phyloP scores from a whole-genome alignment of 331 rosid genomes.

The Saraca asoca region DNA sequence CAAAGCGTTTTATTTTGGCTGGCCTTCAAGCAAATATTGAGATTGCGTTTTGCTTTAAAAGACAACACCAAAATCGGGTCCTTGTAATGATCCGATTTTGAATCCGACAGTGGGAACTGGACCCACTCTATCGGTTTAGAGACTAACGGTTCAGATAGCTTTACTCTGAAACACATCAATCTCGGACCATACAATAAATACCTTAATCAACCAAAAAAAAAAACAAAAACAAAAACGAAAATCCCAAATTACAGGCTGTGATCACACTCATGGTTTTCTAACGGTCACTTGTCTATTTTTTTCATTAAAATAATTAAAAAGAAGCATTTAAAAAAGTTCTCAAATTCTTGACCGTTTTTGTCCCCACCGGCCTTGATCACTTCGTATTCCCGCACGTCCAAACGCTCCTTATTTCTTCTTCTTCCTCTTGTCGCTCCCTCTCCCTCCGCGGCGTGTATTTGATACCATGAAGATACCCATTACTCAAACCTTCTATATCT shows the following conservation, averaged over 20 bases:
- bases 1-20: too few species aligned
- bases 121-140: not conserved
- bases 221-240: constrained; percentile 4
- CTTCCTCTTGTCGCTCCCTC: not conserved
- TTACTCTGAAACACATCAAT: too few species aligned
- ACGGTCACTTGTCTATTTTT: constrained; percentile 2
- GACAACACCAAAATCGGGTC: too few species aligned
- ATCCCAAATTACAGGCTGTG: constrained; percentile 27
- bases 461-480: too few species aligned
- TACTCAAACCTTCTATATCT: too few species aligned
- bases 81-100: too few species aligned
- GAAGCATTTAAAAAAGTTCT: not conserved
- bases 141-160: not conserved
- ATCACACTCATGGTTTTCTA: not conserved
- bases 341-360: too few species aligned
- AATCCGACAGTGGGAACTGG: not conserved
- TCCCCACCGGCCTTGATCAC: too few species aligned
- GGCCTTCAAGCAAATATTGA: too few species aligned
- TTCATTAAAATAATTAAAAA: not conserved
- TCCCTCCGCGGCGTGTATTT: too few species aligned
- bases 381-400: too few species aligned
- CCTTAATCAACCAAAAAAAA: not conserved
- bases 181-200: not conserved
- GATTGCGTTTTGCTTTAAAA: too few species aligned
- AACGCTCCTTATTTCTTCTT: not conserved